Evolutionary conservation across 2,329 filamentous ascomycete genomes (phyloP).

Genomic region (Talaromyces sp.): DNA sequence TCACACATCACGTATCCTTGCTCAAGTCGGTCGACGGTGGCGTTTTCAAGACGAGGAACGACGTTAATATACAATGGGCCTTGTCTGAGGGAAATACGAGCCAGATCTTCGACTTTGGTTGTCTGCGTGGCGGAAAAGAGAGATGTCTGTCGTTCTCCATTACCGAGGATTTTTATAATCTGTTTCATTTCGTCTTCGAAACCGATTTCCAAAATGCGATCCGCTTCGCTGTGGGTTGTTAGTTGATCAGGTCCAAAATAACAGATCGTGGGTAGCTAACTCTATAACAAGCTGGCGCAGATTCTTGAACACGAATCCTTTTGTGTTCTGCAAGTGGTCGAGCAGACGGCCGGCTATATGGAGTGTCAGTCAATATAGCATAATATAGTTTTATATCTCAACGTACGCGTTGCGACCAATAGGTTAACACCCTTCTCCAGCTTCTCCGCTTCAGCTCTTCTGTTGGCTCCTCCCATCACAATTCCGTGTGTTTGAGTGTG

Average conservation of each 20-base stretch:
- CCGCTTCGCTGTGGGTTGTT: constrained; percentile 58
- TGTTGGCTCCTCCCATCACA: constrained; percentile 90
- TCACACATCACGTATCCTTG: constrained; percentile 95
- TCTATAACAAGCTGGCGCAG: constrained; percentile 89
- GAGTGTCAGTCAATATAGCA: constrained; percentile 27
- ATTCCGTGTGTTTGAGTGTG: constrained; percentile 96
- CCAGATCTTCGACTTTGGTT: constrained; percentile 95
- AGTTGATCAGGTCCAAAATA: not conserved
- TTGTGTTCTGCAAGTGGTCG: constrained; percentile 90
- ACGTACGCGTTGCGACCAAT: constrained; percentile 67
- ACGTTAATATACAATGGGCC: constrained; percentile 97
- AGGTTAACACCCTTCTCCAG: constrained; percentile 91
- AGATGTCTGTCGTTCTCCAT: constrained; percentile 85
- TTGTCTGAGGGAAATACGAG: constrained; percentile 82
- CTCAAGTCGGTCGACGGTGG: constrained; percentile 87
- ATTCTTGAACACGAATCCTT: constrained; percentile 87
- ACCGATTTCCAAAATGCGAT: constrained; percentile 91
- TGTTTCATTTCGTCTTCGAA: constrained; percentile 98
- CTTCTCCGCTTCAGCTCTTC: constrained; percentile 88
- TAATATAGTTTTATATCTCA: not conserved
- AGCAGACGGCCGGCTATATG: constrained; percentile 66
- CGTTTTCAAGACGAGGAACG: constrained; percentile 80
- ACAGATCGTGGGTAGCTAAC: not conserved
- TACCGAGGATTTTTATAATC: constrained; percentile 89
- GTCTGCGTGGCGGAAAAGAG: constrained; percentile 99